Evolutionary conservation across 768 basidiomycete genomes (phyloP).

Genomic region (Kondoa subrosea): DNA sequence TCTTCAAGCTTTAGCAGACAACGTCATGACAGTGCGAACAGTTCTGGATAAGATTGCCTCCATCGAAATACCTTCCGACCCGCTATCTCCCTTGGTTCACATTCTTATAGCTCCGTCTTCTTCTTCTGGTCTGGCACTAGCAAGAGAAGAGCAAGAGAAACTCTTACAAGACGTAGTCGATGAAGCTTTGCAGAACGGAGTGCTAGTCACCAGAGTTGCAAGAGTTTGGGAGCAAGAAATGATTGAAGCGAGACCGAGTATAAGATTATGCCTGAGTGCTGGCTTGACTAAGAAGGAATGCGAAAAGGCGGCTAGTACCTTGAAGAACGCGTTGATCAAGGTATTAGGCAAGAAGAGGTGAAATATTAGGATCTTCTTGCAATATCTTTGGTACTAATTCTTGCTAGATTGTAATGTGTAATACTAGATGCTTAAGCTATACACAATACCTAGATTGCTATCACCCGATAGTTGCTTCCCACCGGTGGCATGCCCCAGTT

Average conservation of each 20-base stretch:
- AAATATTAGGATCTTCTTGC: neutral
- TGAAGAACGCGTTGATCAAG: slow-evolving; percentile 60
- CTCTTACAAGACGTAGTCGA: slow-evolving; percentile 85
- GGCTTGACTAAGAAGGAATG: slow-evolving; percentile 75
- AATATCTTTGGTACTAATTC: neutral
- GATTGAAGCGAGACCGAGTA: slow-evolving; percentile 61
- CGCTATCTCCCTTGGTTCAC: slow-evolving; percentile 74
- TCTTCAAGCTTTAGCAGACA: slow-evolving; percentile 60
- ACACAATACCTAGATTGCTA: too few species aligned
- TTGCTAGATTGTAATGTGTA: too few species aligned
- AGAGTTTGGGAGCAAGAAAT: slow-evolving; percentile 51
- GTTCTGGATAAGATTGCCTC: slow-evolving; percentile 59
- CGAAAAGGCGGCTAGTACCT: slow-evolving; percentile 62
- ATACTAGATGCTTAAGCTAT: too few species aligned
- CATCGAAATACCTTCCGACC: slow-evolving; percentile 69
- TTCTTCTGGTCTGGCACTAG: slow-evolving; percentile 36
- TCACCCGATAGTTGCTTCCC: too few species aligned
- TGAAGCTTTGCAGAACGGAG: slow-evolving; percentile 59
- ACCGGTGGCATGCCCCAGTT: too few species aligned
- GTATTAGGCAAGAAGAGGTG: slow-evolving; percentile 39
- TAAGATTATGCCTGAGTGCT: slow-evolving; percentile 62
- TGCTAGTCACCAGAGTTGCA: slow-evolving; percentile 71
- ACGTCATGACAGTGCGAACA: slow-evolving; percentile 56
- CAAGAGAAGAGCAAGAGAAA: slow-evolving; percentile 47
- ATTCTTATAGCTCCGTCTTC: slow-evolving; percentile 43